Base-by-base conservation (phyloP, 371 early-diverging fungal genomes). In the Dinochytrium kinnereticum region DNA sequence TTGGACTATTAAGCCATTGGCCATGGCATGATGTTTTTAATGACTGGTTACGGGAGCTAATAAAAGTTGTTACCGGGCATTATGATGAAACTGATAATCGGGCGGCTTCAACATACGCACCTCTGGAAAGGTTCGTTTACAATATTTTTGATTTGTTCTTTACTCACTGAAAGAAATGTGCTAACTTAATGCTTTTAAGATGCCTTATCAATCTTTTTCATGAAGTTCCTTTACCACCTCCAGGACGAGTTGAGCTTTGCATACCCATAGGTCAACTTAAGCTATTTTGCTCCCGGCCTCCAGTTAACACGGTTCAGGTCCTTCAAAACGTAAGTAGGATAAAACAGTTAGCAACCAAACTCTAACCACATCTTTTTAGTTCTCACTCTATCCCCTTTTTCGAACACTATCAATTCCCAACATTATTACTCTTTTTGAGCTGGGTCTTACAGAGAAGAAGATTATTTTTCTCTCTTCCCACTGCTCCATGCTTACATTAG, bases 221-320 rank as follows among this genome's bases (percentile, higher is more conserved):
- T 64, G 93, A 94, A 66, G 86, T 93, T 15, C 91, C 89, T 37
- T 72, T 93, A 31, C 95, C 95, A 28, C 94, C 95, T 17, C 92
- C 93, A 51, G 95, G 95, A 17, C 87, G 89, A 74, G 86, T 90
- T 53, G 94, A 94, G 77, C 86, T 94, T 33, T 88, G 86, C 2
- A 83, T 94, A 44, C 84, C 86, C 0, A 82, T 93, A 71, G 89
- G 90, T 38, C 78, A 86, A 64, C 81, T 86, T 37, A 74, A 86
- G n/a, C 81, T 94, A 28, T 93, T 88, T 70, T 87, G 90, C 51
- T 89, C 91, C 1, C 74, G 94, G 39, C 95, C 95, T 0, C 89
- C 94, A 2, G 84, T 92, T 17, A 94, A 94, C 71, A 84, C 89
- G 53, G 91, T 92, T 0, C 91, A 93, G 3, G 81, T 89, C 7